Evolutionary conservation across 352 stramenopile genomes (phyloP).

Genomic region (Blastocystis sp.): DNA sequence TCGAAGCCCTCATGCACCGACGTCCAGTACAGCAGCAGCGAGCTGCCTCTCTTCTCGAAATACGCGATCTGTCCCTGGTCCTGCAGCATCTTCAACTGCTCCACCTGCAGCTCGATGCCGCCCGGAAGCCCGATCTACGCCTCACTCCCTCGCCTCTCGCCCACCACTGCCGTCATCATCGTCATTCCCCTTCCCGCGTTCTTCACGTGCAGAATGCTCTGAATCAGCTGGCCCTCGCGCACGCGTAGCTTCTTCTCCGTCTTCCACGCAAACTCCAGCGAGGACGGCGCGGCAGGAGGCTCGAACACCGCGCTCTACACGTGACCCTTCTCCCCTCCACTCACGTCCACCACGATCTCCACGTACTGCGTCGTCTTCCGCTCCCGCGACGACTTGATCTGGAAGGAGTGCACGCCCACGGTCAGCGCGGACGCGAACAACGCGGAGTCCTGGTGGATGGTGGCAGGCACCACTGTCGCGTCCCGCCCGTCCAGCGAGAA

Average conservation of each 20-base stretch:
- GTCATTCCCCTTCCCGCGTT: conserved; percentile 8
- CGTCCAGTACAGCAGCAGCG: conserved; percentile 55
- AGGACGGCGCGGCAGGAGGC: neutral
- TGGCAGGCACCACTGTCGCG: neutral
- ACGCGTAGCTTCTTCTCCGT: neutral
- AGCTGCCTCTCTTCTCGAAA: conserved; percentile 25
- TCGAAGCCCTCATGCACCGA: conserved; percentile 12
- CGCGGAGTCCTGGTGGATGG: neutral
- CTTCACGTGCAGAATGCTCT: neutral
- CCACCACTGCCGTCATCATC: conserved; percentile 66
- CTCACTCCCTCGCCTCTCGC: neutral
- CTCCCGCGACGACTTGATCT: neutral
- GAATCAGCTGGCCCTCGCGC: conserved; percentile 7
- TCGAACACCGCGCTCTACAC: neutral
- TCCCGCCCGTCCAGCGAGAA: neutral
- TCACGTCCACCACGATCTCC: neutral
- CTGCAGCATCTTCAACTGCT: conserved; percentile 41
- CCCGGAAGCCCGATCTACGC: conserved; percentile 43
- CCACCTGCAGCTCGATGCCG: conserved; percentile 19
- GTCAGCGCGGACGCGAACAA: too few species aligned
- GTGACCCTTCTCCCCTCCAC: neutral
- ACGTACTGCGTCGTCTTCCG: neutral
- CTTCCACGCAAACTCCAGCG: neutral
- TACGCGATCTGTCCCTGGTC: conserved; percentile 39
- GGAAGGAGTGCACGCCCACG: neutral